Evolutionary conservation across 139 green algal species (phyloP).

Genomic region (Mesostigma viride): DNA sequence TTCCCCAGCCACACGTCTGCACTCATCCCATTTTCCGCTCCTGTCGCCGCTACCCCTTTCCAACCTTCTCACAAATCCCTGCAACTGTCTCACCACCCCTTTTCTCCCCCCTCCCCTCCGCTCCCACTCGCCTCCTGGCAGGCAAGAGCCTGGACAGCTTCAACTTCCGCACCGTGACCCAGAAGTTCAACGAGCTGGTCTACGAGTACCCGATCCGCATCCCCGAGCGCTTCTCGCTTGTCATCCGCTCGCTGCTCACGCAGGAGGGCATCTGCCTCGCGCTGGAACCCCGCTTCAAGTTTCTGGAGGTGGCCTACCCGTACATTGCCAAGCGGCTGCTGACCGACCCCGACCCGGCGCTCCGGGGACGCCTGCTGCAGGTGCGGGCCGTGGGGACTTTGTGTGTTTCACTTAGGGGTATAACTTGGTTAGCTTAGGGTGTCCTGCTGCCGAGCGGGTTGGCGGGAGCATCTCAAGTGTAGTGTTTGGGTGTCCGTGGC

Average conservation of each 20-base stretch:
- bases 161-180: slow-evolving; percentile 96
- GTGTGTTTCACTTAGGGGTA: not conserved
- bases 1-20: no score
- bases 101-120: no score
- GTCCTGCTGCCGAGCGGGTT: not conserved
- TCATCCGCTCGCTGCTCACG: slow-evolving; percentile 82
- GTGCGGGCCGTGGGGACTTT: no score
- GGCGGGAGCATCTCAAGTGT: no score
- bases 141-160: slow-evolving; percentile 65
- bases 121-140: no score
- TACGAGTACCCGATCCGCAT: slow-evolving; percentile 99
- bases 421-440: not conserved
- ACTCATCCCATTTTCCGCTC: no score
- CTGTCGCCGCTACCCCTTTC: no score
- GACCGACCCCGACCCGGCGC: slow-evolving; percentile 86
- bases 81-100: no score
- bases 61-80: no score
- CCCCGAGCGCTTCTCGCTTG: slow-evolving; percentile 90
- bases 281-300: slow-evolving; percentile 89
- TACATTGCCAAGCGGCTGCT: slow-evolving; percentile 85
- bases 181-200: slow-evolving; percentile 96
- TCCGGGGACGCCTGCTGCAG: slow-evolving; percentile 84
- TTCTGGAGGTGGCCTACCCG: slow-evolving; percentile 60
- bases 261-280: slow-evolving; percentile 98
- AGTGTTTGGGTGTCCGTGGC: no score